These are phyloP conservation scores for Aspergillus pseudoglaucus DNA, from an alignment of 2,329 filamentous ascomycete genomes.

Conservation along the genomic window DNA sequence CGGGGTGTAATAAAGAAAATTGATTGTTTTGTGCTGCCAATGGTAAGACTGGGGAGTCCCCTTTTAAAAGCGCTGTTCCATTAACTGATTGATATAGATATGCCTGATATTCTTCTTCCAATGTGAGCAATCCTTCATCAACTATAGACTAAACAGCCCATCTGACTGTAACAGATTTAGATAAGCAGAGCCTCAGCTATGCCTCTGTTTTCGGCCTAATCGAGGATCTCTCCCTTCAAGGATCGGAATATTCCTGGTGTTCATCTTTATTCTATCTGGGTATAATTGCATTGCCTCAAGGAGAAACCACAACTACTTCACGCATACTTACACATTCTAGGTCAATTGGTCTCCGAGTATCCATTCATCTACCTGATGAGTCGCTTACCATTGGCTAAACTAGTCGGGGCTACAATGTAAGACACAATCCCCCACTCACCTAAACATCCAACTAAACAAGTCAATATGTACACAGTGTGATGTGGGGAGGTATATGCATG, in stretches of 20 bases:
- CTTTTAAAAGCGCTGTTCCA: too few species aligned
- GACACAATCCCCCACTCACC: conserved; percentile 2
- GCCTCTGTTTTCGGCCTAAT: conserved; percentile 40
- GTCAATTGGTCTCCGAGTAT: conserved; percentile 44
- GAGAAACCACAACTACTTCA: too few species aligned
- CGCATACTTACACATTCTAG: conserved; percentile 16
- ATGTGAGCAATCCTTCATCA: conserved; percentile 8
- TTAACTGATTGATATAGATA: conserved; percentile 21
- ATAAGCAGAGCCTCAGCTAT: conserved; percentile 44
- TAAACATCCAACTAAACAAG: too few species aligned
- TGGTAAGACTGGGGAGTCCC: neutral
- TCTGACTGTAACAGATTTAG: conserved; percentile 23
- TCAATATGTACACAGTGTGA: neutral
- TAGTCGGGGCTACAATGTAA: conserved; percentile 45
- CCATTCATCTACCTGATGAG: conserved; percentile 49
- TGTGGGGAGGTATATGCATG: neutral
- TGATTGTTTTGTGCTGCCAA: neutral
- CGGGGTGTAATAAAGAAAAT: neutral
- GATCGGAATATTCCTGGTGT: conserved; percentile 45
- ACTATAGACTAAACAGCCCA: neutral
- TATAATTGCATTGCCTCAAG: too few species aligned
- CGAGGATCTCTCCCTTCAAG: conserved; percentile 41
- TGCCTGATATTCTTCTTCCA: conserved; percentile 41
- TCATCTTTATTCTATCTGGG: conserved; percentile 21
- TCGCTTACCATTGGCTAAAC: conserved; percentile 44